These are phyloP conservation scores for Daldinia loculata DNA, from an alignment of 495 filamentous ascomycete species.

Conservation along the genomic window DNA sequence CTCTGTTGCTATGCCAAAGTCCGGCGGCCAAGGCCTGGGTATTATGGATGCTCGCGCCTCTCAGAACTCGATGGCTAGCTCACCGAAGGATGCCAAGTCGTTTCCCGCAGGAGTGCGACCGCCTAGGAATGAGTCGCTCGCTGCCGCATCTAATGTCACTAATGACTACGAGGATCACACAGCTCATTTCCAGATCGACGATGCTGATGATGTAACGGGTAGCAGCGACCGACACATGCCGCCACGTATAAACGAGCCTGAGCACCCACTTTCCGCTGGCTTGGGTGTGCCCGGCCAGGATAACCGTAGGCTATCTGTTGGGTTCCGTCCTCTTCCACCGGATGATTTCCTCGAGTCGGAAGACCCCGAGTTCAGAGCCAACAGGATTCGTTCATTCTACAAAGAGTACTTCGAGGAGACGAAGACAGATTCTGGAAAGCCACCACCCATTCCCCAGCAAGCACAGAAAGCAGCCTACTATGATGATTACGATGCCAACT, in stretches of 20 bases:
- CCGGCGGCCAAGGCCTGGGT: conserved; percentile 23
- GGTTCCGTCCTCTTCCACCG: conserved; percentile 90
- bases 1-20: conserved; percentile 11
- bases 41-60: conserved; percentile 29
- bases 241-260: conserved; percentile 43
- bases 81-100: conserved; percentile 17
- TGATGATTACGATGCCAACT: conserved; percentile 73
- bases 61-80: conserved; percentile 25
- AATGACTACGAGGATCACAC: conserved; percentile 41
- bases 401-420: conserved; percentile 98
- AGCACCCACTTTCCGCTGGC: conserved; percentile 44
- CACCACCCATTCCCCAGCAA: conserved; percentile 50
- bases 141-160: conserved; percentile 18
- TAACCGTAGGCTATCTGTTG: conserved; percentile 80
- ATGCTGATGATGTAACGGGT: conserved; percentile 7
- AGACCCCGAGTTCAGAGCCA: conserved; percentile 94
- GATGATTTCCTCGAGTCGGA: conserved; percentile 72
- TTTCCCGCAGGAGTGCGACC: conserved; percentile 18
- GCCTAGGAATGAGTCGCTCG: conserved; percentile 40
- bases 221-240: conserved; percentile 44
- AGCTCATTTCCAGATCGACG: conserved; percentile 41
- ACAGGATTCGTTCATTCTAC: conserved; percentile 97
- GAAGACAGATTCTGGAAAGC: conserved; percentile 63
- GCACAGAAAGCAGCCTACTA: conserved; percentile 58
- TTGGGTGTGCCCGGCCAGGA: conserved; percentile 69